Conservation (phyloP, 352 stramenopile species). For the Globisporangium orthogonon region DNA sequence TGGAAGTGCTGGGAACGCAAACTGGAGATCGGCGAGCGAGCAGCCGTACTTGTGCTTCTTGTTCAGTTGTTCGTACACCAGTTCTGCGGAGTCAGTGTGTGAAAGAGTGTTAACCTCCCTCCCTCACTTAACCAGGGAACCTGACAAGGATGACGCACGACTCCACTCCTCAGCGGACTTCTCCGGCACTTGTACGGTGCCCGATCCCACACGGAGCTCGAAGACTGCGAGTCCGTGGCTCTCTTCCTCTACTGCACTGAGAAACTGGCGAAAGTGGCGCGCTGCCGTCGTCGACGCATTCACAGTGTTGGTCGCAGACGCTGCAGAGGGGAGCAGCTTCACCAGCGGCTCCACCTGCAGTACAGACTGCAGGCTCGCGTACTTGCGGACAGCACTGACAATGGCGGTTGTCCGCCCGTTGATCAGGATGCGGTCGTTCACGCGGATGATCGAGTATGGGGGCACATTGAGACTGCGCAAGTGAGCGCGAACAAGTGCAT, state of each 20-base stretch:
- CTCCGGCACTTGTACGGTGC: slow-evolving; percentile 12
- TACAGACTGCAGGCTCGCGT: slow-evolving; percentile 44
- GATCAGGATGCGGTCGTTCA: slow-evolving; percentile 59
- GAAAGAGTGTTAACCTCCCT: not conserved
- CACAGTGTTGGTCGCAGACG: slow-evolving; percentile 1
- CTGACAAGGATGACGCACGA: slow-evolving; percentile 21
- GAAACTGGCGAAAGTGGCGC: slow-evolving; percentile 53
- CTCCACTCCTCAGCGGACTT: slow-evolving; percentile 48
- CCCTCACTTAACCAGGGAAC: too few relatives aligned
- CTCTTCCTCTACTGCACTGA: slow-evolving; percentile 49
- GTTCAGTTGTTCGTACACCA: slow-evolving; percentile 36
- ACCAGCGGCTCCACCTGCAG: slow-evolving; percentile 46
- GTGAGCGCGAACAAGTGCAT: not conserved
- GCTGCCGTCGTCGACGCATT: slow-evolving; percentile 22
- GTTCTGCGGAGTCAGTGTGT: slow-evolving; percentile 16
- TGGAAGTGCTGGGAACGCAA: slow-evolving; percentile 41
- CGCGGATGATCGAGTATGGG: slow-evolving; percentile 66
- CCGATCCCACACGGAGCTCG: slow-evolving; percentile 24
- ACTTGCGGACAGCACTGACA: slow-evolving; percentile 51
- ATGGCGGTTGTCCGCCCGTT: slow-evolving; percentile 37
- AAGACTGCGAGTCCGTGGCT: slow-evolving; percentile 54
- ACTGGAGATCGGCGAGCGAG: slow-evolving; percentile 47
- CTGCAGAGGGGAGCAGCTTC: slow-evolving; percentile 25
- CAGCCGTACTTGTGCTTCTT: slow-evolving; percentile 26
- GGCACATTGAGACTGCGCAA: slow-evolving; percentile 39